Evolutionary conservation across 805 yeast genomes (phyloP).

Genomic region (Candida maltosa): DNA sequence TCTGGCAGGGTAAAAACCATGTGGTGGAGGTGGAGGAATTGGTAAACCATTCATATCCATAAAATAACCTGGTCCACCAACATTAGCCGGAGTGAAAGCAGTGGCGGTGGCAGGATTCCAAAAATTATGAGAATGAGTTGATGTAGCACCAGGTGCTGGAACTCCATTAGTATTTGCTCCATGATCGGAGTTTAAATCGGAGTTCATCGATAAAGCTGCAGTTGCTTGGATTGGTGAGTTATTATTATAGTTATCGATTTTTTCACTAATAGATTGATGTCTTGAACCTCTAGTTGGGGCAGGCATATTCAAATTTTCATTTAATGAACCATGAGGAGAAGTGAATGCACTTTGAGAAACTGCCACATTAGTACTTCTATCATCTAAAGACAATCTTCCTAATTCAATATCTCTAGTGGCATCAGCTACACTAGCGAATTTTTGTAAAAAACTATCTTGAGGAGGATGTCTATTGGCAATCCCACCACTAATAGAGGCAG

Average conservation of each 20-base stretch:
- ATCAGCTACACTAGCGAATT: conserved; percentile 63
- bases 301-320: conserved; percentile 41
- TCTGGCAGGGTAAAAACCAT: too few species aligned
- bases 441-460: conserved; percentile 53
- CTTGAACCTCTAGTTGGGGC: conserved; percentile 30
- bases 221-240: conserved; percentile 44
- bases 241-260: conserved; percentile 54
- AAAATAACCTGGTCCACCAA: conserved; percentile 18
- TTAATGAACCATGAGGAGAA: conserved; percentile 39
- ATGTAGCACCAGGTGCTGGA: conserved; percentile 1
- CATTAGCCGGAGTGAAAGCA: conserved; percentile 48
- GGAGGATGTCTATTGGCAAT: conserved; percentile 46
- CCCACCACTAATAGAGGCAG: conserved; percentile 62
- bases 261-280: conserved; percentile 57
- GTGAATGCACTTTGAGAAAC: conserved; percentile 17
- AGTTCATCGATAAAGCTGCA: conserved; percentile 30
- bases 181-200: conserved; percentile 20
- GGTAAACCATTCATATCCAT: conserved; percentile 21
- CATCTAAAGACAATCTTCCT: conserved; percentile 24
- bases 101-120: conserved; percentile 70
- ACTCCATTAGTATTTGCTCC: conserved; percentile 11
- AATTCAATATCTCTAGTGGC: conserved; percentile 66
- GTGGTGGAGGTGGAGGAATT: conserved; percentile 20
- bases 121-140: conserved; percentile 38
- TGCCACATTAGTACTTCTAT: conserved; percentile 56